phyloP scores from a whole-genome alignment of 371 early-diverging fungal species.

The Mortierella sp. region DNA sequence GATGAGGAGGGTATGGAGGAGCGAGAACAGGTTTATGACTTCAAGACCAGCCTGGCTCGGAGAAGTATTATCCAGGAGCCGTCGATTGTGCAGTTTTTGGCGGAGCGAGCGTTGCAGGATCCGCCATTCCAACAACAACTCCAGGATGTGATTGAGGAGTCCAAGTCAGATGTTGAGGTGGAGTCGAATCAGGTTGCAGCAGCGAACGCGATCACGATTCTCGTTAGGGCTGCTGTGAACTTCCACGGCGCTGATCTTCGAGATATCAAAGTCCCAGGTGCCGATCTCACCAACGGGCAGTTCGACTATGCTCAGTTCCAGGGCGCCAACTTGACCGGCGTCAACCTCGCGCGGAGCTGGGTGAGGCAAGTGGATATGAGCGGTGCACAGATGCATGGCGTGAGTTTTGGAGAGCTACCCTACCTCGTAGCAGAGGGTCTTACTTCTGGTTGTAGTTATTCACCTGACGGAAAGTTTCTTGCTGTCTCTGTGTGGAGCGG shows the following conservation, averaged over 20 bases:
- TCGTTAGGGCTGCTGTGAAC: neutral
- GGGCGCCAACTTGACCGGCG: neutral
- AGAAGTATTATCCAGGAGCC: neutral
- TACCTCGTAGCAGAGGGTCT: neutral
- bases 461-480: neutral
- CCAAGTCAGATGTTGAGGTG: neutral
- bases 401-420: neutral
- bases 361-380: neutral
- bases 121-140: neutral
- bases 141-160: neutral
- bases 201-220: slow-evolving; percentile 13
- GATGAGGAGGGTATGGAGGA: neutral
- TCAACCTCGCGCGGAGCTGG: neutral
- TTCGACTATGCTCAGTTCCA: slow-evolving; percentile 8
- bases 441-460: neutral
- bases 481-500: neutral
- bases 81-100: neutral
- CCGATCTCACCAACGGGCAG: slow-evolving; percentile 2
- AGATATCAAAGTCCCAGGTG: neutral
- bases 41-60: neutral
- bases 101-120: neutral
- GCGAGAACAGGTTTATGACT: neutral
- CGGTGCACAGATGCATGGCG: neutral
- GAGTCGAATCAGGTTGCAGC: neutral
- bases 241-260: neutral